These are phyloP conservation scores for Trichoderma citrinoviride DNA, from an alignment of 2,329 filamentous ascomycete species.

Conservation along the genomic window DNA sequence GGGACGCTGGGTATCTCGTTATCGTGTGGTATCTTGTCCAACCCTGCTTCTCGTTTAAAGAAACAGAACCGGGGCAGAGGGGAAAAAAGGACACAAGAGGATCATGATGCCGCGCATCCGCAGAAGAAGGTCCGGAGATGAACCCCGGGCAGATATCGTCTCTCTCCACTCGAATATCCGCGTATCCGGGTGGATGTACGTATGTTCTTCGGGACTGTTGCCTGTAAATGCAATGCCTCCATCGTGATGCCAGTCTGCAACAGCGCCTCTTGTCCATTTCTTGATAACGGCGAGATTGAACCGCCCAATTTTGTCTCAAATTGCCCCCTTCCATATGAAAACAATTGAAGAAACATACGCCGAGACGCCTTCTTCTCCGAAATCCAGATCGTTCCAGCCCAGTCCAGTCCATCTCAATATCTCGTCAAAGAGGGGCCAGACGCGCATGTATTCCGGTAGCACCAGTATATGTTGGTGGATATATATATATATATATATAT, in stretches of 20 bases:
- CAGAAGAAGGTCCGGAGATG: background rate
- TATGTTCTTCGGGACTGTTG: background rate
- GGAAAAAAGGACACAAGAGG: background rate
- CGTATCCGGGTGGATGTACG: background rate
- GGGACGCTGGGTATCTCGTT: background rate
- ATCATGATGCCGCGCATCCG: conserved; percentile 4
- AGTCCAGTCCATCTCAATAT: background rate
- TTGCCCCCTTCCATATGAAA: background rate
- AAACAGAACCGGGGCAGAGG: background rate
- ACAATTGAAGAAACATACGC: background rate
- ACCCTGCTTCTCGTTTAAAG: background rate
- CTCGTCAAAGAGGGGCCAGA: background rate
- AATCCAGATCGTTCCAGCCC: background rate
- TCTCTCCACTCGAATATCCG: conserved; percentile 6
- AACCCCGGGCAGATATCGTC: background rate
- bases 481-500: background rate
- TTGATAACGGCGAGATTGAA: background rate
- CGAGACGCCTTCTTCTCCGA: background rate
- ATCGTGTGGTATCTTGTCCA: background rate
- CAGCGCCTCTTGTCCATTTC: background rate
- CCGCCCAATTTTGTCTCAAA: background rate
- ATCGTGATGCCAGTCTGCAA: background rate
- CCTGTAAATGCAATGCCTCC: background rate
- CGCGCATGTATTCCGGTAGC: background rate
- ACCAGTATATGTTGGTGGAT: background rate